A percentile compares a stretch with the other conserved stretches of the same genome.
Evolutionary conservation across 768 basidiomycete genomes (phyloP).

Genomic region (Lactarius akahatsu): DNA sequence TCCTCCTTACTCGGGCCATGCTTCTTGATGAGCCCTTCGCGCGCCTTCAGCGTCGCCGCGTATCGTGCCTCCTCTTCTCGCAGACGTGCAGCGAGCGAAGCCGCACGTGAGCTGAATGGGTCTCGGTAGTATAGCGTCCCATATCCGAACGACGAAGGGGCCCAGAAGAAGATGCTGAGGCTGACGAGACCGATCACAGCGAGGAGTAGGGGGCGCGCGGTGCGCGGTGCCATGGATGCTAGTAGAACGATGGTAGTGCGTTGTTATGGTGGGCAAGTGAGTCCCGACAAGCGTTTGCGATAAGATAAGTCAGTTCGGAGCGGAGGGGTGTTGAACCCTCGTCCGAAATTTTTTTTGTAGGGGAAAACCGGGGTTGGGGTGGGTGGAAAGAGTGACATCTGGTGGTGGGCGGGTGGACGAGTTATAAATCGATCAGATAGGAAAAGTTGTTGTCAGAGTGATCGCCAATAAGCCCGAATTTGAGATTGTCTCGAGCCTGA

Average conservation of each 20-base stretch:
- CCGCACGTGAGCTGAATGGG: neutral
- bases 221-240: constrained; percentile 16
- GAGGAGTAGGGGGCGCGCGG: constrained; percentile 1
- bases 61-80: constrained; percentile 13
- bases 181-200: neutral
- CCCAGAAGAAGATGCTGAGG: constrained; percentile 16
- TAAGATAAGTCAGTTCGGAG: neutral
- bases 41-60: neutral
- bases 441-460: no score
- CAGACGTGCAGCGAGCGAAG: neutral
- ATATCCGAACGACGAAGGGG: neutral
- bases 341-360: neutral
- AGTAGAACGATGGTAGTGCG: neutral
- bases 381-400: neutral
- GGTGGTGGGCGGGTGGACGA: neutral
- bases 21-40: constrained; percentile 10
- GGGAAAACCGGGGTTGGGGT: neutral
- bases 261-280: neutral
- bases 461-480: no score
- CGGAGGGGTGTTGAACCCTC: constrained; percentile 1
- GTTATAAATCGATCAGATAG: neutral
- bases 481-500: no score
- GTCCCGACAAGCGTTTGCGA: neutral
- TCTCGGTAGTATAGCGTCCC: neutral
- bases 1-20: constrained; percentile 14